Base-by-base conservation (phyloP, 352 stramenopile species). In the Phytophthora cryptogea region DNA sequence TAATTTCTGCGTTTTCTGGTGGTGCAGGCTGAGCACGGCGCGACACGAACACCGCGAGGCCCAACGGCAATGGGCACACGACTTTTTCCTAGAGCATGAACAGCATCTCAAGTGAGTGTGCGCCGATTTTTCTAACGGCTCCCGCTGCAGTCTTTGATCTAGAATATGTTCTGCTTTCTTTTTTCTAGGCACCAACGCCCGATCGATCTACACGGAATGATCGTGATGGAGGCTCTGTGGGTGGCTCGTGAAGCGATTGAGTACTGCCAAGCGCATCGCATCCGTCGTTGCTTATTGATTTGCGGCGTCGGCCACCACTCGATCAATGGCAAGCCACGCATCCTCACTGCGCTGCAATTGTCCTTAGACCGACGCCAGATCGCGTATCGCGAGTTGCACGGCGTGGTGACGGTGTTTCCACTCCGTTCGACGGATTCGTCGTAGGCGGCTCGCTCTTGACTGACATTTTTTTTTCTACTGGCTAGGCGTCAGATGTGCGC, bases 301-400 rank as follows among this genome's bases (percentile, higher is more conserved):
- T 83, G 73, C 36, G 82, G 82, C 27, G 69, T 86, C 5, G 82
- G 82, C 4, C 70, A 88, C 54, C 82, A 91, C 71, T 91, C 82
- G 31, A 68, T 83, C 54, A 76, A 84, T 52, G 78, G 81, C 33
- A 86, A 85, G 41, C 73, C 82, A 8, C 70, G 82, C 14, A 76
- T 91, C 14, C 48, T 89, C 10, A 80, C 77, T 14, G 77, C 78
- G 14, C 66, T 89, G 41, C 72, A 85, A 50, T 49, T 88, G 13
- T 89, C 79, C 27, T 66, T 91, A 13, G 66, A 83, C 33, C 75
- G 80, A 51, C 79, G 79, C 8, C 67, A 76, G 39, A 88, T 91
- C 48, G 72, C 63, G 23, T 91, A 74, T 43, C 77, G 78, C 30
- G 72, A 80, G 40, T 74, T 86, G 4, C 63, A 76, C 33, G 82